Evolutionary conservation across 192 early-diverging fungal genomes (phyloP).

Genomic region (Funneliformis geosporum): DNA sequence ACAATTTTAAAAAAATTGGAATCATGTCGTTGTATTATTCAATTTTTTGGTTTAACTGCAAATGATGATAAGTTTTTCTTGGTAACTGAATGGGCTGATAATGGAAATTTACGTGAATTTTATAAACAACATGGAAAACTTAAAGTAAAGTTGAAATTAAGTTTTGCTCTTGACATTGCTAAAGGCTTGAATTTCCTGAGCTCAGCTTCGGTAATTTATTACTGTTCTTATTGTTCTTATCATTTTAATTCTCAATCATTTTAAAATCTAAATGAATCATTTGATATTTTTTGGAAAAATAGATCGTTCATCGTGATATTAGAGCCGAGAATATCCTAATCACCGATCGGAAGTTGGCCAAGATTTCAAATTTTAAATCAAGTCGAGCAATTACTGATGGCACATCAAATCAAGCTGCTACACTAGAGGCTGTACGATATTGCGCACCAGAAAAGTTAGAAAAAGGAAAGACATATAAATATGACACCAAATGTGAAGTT

Average conservation of each 20-base stretch:
- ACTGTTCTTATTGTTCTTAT: too few relatives aligned
- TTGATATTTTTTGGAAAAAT: too few relatives aligned
- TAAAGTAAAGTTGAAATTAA: constrained; percentile 28
- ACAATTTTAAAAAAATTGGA: constrained; percentile 18
- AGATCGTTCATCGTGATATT: constrained; percentile 22
- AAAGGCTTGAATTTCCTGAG: constrained; percentile 34
- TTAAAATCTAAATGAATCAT: too few relatives aligned
- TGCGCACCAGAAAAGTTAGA: constrained; percentile 14
- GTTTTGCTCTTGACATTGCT: constrained; percentile 35
- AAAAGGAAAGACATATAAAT: not conserved
- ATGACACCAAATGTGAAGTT: not conserved
- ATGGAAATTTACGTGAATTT: constrained; percentile 33
- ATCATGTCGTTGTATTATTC: not conserved
- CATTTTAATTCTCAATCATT: too few relatives aligned
- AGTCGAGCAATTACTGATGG: not conserved
- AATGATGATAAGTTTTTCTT: not conserved
- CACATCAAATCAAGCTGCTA: not conserved
- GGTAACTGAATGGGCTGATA: constrained; percentile 28
- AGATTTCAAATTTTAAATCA: constrained; percentile 40
- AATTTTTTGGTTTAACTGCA: constrained; percentile 12
- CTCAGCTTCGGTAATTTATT: constrained; percentile 24
- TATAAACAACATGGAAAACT: too few relatives aligned
- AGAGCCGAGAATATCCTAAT: too few relatives aligned
- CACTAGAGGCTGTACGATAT: not conserved
- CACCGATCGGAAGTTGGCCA: not conserved